These are phyloP conservation scores for Phytophthora citricola DNA, from an alignment of 352 stramenopile species.

Conservation along the genomic window DNA sequence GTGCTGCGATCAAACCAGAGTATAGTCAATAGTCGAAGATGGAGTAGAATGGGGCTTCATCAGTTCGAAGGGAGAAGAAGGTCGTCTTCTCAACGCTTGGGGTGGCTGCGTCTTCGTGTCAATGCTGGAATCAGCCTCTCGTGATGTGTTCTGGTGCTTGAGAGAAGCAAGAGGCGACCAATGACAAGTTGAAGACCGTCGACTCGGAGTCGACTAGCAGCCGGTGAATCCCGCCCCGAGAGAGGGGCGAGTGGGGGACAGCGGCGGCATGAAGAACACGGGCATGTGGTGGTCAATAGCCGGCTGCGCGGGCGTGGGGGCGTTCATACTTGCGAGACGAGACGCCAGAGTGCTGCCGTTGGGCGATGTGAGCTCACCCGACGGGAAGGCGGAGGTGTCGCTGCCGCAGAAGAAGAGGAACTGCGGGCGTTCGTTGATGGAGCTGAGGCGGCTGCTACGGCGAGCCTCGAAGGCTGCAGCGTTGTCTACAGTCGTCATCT, in stretches of 20 bases:
- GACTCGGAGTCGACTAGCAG: slow-evolving; percentile 34
- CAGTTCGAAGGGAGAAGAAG: slow-evolving; percentile 20
- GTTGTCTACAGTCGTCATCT: slow-evolving; percentile 32
- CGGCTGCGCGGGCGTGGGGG: slow-evolving; percentile 38
- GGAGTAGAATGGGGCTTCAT: slow-evolving; percentile 14
- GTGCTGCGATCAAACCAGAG: slow-evolving; percentile 23
- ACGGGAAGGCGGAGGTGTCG: slow-evolving; percentile 46
- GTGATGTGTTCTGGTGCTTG: slow-evolving; percentile 37
- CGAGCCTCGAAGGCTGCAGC: slow-evolving; percentile 29
- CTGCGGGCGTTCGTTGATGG: slow-evolving; percentile 55
- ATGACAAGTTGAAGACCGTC: slow-evolving; percentile 24
- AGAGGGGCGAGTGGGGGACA: slow-evolving; percentile 26
- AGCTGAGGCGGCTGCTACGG: slow-evolving; percentile 46
- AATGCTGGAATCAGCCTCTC: slow-evolving; percentile 6
- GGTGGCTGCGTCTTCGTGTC: slow-evolving; percentile 35
- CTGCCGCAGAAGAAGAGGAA: slow-evolving; percentile 84
- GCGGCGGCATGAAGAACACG: slow-evolving; percentile 68
- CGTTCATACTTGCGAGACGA: slow-evolving; percentile 33
- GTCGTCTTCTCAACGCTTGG: slow-evolving; percentile 16
- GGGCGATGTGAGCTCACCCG: slow-evolving; percentile 22
- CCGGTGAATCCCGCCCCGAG: slow-evolving; percentile 32
- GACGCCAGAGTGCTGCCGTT: slow-evolving; percentile 32
- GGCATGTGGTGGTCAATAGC: slow-evolving; percentile 72
- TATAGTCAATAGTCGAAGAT: slow-evolving; percentile 16
- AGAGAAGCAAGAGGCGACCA: slow-evolving; percentile 20